Conservation (phyloP, 2,329 filamentous ascomycete genomes). For the Verticillium alfalfae region DNA sequence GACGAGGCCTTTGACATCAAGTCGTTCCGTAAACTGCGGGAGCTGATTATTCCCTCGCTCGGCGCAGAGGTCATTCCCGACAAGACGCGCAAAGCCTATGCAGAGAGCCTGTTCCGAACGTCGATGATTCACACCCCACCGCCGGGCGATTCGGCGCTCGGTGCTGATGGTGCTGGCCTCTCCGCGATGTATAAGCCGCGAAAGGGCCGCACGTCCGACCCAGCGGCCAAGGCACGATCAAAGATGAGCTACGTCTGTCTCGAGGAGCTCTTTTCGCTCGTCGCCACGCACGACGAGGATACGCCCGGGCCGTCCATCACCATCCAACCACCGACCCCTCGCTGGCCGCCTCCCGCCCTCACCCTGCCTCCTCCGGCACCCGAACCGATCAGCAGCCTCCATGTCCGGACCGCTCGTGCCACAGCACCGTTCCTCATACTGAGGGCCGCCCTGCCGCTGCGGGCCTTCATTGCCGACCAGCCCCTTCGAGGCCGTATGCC, state of each 20-base stretch:
- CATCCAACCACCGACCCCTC: slow-evolving; percentile 39
- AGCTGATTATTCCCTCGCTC: slow-evolving; percentile 69
- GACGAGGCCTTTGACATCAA: slow-evolving; percentile 81
- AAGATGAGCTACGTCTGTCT: slow-evolving; percentile 77
- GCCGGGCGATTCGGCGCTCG: slow-evolving; percentile 40
- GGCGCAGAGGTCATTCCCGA: slow-evolving; percentile 63
- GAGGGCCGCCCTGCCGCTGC: slow-evolving; percentile 73
- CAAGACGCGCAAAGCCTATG: slow-evolving; percentile 61
- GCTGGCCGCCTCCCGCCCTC: slow-evolving; percentile 21
- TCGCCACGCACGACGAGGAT: slow-evolving; percentile 42
- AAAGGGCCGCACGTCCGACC: slow-evolving; percentile 66
- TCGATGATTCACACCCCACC: slow-evolving; percentile 71
- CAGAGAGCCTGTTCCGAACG: slow-evolving; percentile 70
- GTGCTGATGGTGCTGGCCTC: slow-evolving; percentile 43
- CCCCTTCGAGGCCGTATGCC: slow-evolving; percentile 85
- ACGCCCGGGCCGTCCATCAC: slow-evolving; percentile 25
- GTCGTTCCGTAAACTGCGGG: slow-evolving; percentile 63
- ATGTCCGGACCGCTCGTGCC: slow-evolving; percentile 63
- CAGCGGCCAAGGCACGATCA: slow-evolving; percentile 57
- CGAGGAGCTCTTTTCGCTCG: slow-evolving; percentile 69
- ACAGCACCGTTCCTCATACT: slow-evolving; percentile 78
- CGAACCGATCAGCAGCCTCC: slow-evolving; percentile 19
- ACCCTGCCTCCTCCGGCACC: not conserved
- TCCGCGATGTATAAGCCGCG: slow-evolving; percentile 58
- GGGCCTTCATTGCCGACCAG: slow-evolving; percentile 84